Conservation (phyloP, 2,329 filamentous ascomycete genomes). For the Dothideomycetes sp. region DNA sequence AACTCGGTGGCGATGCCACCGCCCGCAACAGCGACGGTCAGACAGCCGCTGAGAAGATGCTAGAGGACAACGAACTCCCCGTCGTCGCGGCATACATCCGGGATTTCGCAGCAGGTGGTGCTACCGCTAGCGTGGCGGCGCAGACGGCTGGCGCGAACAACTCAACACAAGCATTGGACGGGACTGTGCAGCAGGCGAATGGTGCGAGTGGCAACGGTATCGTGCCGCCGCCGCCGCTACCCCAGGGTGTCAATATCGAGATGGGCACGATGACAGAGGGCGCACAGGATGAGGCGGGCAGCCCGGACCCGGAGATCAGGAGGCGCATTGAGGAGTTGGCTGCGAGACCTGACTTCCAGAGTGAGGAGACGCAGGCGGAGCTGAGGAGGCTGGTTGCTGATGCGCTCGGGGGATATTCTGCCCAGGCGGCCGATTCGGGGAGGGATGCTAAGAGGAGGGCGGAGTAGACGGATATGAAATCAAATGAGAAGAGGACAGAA, state of each 20-base stretch:
- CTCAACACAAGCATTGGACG: constrained; percentile 21
- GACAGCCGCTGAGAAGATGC: constrained; percentile 72
- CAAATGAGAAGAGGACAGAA: no score
- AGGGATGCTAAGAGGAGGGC: background rate
- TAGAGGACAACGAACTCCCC: constrained; percentile 66
- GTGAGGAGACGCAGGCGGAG: constrained; percentile 66
- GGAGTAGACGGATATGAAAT: background rate
- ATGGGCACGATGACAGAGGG: constrained; percentile 60
- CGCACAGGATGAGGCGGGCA: constrained; percentile 43
- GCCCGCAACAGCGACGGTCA: constrained; percentile 62
- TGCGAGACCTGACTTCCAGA: constrained; percentile 70
- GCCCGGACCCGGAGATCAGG: constrained; percentile 70
- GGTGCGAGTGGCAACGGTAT: constrained; percentile 8
- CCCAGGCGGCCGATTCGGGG: background rate
- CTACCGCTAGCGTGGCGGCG: constrained; percentile 18
- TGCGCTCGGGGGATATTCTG: constrained; percentile 41
- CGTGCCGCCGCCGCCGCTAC: constrained; percentile 49
- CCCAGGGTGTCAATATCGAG: constrained; percentile 66
- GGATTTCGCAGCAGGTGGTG: constrained; percentile 17
- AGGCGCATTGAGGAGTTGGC: constrained; percentile 83
- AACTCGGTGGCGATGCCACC: constrained; percentile 59
- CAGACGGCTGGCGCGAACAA: constrained; percentile 13
- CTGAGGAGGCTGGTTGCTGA: constrained; percentile 71
- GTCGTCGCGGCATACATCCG: constrained; percentile 63
- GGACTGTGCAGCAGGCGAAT: constrained; percentile 17